Evolutionary conservation across 2,329 filamentous ascomycete species (phyloP), one percentile per base, ranked within the genome.

Genomic region (Fusarium gaditjirri): DNA sequence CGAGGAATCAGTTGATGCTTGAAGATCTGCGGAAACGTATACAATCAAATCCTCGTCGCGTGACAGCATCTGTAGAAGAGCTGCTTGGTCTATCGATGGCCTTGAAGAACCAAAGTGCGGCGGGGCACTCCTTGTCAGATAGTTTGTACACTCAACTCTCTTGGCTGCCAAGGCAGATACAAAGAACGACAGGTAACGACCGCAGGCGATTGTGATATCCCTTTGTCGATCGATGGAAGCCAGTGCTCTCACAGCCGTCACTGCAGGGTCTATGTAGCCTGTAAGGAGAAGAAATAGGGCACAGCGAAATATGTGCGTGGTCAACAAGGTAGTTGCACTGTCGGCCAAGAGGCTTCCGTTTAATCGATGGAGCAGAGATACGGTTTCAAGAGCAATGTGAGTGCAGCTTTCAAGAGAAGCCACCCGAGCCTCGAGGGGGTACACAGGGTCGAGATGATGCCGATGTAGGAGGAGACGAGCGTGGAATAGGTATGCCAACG

Each of bases 31-130:
- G 35, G 93, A 95, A 2, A 93, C 90, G 76, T 97, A 97, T 0
- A 91, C 93, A 33, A 98, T 84, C 74, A 98, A 88, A 79, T 98
- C 95, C 78, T 98, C 95, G 76, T 99, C 95, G 6, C 86, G 85
- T 49, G 79, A 76, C 6, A 83, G 72, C 25, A 80, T 80, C 31
- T 79, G 62, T 11, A 81, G 66, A n/a, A 82, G 66, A 14, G 76
- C 76, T 3, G 77, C 53, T n/a, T 79, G 78, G 33, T 82, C 79
- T 10, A 80, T 65, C 2, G 80, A 73, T n/a, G 77, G 66, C n/a
- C 77, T 77, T 3, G 79, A 58, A 27, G 73, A 78, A 43, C 65
- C 79, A 44, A 73, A 82, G 46, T 73, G 75, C 4, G 80, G 78
- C 1, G 83, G 80, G 7, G 77, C 75, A 42, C 76, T 73, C 56